Evolutionary conservation across 2,329 filamentous ascomycete genomes (phyloP).

Genomic region (Tolypocladium nubicola): DNA sequence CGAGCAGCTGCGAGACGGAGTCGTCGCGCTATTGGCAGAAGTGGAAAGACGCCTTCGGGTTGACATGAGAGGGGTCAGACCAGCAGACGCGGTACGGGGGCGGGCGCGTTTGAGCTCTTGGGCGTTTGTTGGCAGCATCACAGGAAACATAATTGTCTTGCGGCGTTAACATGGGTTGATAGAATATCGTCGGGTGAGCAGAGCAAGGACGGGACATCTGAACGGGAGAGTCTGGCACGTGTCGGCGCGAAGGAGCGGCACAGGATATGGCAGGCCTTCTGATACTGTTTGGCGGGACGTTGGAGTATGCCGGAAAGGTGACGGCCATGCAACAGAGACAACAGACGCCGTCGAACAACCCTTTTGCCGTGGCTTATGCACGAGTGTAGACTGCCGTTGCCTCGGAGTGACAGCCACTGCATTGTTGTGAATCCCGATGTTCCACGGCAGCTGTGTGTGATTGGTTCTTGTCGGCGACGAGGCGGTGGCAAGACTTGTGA

Average conservation of each 20-base stretch:
- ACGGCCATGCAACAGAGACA: neutral
- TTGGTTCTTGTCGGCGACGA: neutral
- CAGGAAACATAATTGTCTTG: neutral
- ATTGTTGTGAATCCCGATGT: neutral
- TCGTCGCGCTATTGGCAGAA: constrained; percentile 42
- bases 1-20: constrained; percentile 60
- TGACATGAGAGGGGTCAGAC: neutral
- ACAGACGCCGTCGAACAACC: neutral
- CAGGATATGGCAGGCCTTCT: neutral
- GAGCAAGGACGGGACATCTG: neutral
- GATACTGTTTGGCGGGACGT: neutral
- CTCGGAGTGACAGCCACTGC: too few species aligned
- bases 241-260: neutral
- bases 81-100: neutral
- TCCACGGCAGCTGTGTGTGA: neutral
- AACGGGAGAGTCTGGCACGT: neutral
- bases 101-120: neutral
- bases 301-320: neutral
- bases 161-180: neutral
- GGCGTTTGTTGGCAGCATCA: neutral
- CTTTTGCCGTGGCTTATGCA: too few species aligned
- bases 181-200: neutral
- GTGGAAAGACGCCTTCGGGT: constrained; percentile 32
- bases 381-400: neutral
- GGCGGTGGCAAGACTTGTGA: neutral